These are phyloP conservation scores for Cardamine occulta DNA, from an alignment of 345 rosid species.

Conservation along the genomic window DNA sequence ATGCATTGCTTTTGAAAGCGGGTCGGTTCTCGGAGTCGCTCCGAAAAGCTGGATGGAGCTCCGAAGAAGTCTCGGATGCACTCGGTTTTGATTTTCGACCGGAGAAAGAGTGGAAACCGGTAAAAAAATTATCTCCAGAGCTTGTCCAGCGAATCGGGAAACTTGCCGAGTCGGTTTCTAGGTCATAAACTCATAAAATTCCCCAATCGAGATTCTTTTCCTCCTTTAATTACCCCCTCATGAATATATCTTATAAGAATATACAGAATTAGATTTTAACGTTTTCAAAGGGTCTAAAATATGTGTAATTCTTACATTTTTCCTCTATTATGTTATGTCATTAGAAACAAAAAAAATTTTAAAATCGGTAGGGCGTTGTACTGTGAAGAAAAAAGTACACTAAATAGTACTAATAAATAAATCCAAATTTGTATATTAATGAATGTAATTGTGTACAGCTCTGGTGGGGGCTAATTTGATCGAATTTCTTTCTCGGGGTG, in stretches of 20 bases:
- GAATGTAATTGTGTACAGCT: background rate
- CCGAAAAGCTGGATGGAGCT: constrained; percentile 95
- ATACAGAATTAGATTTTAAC: constrained; percentile 26
- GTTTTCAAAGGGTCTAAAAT: constrained; percentile 29
- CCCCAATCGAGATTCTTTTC: constrained; percentile 15
- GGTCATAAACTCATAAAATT: constrained; percentile 48
- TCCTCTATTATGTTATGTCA: constrained; percentile 2
- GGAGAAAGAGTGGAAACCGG: constrained; percentile 79
- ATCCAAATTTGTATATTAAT: constrained; percentile 14
- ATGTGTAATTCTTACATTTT: constrained; percentile 8
- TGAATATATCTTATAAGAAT: background rate
- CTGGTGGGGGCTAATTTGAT: background rate
- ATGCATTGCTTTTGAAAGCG: constrained; percentile 79
- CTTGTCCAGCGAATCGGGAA: constrained; percentile 72
- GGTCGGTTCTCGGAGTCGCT: constrained; percentile 91
- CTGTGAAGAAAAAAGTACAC: constrained; percentile 6
- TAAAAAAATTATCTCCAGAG: constrained; percentile 68
- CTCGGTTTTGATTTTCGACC: constrained; percentile 81
- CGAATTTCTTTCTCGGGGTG: background rate
- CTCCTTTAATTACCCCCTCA: background rate
- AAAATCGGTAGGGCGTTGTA: background rate
- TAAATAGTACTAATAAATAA: constrained; percentile 15
- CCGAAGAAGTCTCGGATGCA: constrained; percentile 92
- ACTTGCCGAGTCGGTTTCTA: constrained; percentile 83
- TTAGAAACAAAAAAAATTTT: background rate